Conservation (phyloP, 2,329 filamentous ascomycete species). For the Alternaria conjuncta region DNA sequence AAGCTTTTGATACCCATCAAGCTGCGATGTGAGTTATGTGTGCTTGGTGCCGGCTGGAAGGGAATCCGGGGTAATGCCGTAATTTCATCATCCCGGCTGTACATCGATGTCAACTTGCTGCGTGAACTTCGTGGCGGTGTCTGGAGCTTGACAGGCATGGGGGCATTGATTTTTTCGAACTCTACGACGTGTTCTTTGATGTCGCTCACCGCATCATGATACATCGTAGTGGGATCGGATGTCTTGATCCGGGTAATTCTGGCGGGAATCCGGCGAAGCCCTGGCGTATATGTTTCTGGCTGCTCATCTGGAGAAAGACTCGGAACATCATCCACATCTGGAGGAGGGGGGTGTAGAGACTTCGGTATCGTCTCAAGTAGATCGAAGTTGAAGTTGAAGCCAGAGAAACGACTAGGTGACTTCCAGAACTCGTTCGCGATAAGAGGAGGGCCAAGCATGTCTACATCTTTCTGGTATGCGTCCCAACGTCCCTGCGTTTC, state of each 20-base stretch:
- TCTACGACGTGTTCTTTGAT: slow-evolving; percentile 37
- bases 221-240: slow-evolving; percentile 6
- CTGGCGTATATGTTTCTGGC: background rate
- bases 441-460: slow-evolving; percentile 34
- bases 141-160: slow-evolving; percentile 28
- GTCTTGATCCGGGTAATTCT: slow-evolving; percentile 11
- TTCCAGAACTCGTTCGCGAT: slow-evolving; percentile 34
- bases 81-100: slow-evolving; percentile 18
- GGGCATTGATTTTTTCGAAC: slow-evolving; percentile 27
- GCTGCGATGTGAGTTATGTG: slow-evolving; percentile 12
- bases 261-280: background rate
- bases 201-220: slow-evolving; percentile 20
- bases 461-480: slow-evolving; percentile 34
- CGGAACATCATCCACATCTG: slow-evolving; percentile 29
- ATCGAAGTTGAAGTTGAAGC: slow-evolving; percentile 36
- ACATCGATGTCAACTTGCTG: slow-evolving; percentile 14
- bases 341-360: slow-evolving; percentile 17
- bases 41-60: background rate
- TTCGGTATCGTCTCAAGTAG: slow-evolving; percentile 8
- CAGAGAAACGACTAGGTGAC: slow-evolving; percentile 33
- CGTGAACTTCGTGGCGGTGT: slow-evolving; percentile 25
- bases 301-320: slow-evolving; percentile 21
- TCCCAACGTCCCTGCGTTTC: slow-evolving; percentile 36
- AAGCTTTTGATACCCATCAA: slow-evolving; percentile 32
- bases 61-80: slow-evolving; percentile 25